A percentile compares a stretch with the other conserved stretches of the same genome.
Evolutionary conservation across 2,329 filamentous ascomycete genomes (phyloP).

Genomic region (Diaporthe citrichinensis): DNA sequence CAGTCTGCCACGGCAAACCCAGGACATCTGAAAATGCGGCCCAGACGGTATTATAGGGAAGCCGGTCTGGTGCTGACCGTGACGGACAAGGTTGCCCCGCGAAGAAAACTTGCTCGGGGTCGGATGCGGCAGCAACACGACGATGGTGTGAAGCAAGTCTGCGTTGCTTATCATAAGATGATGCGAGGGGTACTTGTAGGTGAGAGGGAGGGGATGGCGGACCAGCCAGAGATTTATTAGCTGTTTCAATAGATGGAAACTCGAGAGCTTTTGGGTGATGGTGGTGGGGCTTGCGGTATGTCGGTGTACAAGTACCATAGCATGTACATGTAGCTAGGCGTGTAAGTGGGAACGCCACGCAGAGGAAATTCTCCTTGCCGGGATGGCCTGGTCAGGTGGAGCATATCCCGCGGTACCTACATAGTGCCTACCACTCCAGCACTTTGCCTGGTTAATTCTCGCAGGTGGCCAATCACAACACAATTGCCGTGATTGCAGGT

Average conservation of each 20-base stretch:
- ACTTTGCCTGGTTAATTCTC: conserved; percentile 11
- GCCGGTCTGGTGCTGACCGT: conserved; percentile 22
- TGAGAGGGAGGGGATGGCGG: conserved; percentile 33
- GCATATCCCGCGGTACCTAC: conserved; percentile 30
- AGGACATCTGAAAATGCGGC: conserved; percentile 31
- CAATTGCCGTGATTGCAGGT: conserved; percentile 7
- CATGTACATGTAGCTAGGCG: conserved; percentile 19
- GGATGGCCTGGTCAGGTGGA: conserved; percentile 17
- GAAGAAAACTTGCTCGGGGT: conserved; percentile 23
- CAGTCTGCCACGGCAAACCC: conserved; percentile 17
- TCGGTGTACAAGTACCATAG: conserved; percentile 32
- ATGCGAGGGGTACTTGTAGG: conserved; percentile 31
- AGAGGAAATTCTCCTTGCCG: conserved; percentile 26
- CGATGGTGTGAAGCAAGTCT: conserved; percentile 39
- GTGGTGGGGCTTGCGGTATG: conserved; percentile 35
- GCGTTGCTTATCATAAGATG: conserved; percentile 28
- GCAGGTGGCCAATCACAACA: conserved; percentile 22
- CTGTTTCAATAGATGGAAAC: conserved; percentile 40
- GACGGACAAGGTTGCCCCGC: conserved; percentile 36
- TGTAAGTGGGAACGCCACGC: conserved; percentile 32
- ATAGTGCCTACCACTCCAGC: conserved; percentile 26
- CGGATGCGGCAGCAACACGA: conserved; percentile 33
- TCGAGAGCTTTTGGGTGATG: conserved; percentile 35
- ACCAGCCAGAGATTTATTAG: conserved; percentile 35
- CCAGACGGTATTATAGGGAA: conserved; percentile 33